phyloP scores from a whole-genome alignment of 371 early-diverging fungal genomes.

The Dichotomocladium elegans region DNA sequence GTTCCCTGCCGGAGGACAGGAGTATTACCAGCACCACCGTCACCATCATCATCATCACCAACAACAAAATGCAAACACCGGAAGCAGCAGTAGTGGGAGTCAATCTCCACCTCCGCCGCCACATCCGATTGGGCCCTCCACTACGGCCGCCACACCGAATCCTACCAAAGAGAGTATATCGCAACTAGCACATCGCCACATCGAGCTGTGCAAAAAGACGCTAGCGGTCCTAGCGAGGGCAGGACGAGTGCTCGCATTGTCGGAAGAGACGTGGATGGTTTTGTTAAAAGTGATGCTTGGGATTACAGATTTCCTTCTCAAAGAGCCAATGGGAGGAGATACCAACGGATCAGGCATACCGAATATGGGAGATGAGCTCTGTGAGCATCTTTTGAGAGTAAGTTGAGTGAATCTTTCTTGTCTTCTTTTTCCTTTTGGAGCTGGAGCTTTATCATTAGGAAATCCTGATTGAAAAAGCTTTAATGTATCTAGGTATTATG shows the following conservation, averaged over 20 bases:
- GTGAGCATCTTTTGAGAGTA: slow-evolving; percentile 67
- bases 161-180: slow-evolving; percentile 29
- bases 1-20: too few species aligned
- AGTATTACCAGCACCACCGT: neutral
- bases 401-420: too few species aligned
- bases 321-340: slow-evolving; percentile 41
- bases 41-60: neutral
- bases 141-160: neutral
- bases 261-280: slow-evolving; percentile 72
- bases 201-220: slow-evolving; percentile 73
- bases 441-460: too few species aligned
- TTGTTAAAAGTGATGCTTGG: slow-evolving; percentile 73
- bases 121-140: neutral
- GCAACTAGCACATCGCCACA: slow-evolving; percentile 51
- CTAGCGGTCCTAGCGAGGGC: slow-evolving; percentile 63
- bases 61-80: neutral
- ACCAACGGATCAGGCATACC: slow-evolving; percentile 28
- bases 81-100: too few species aligned
- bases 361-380: slow-evolving; percentile 74
- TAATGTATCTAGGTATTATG: slow-evolving; percentile 53
- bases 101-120: slow-evolving; percentile 6
- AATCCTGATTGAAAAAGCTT: too few species aligned
- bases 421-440: too few species aligned
- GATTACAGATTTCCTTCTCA: slow-evolving; percentile 64
- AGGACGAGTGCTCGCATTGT: slow-evolving; percentile 60